phyloP scores from a whole-genome alignment of 1,284 basidiomycete genomes.

The Sanghuangporus weigelae region DNA sequence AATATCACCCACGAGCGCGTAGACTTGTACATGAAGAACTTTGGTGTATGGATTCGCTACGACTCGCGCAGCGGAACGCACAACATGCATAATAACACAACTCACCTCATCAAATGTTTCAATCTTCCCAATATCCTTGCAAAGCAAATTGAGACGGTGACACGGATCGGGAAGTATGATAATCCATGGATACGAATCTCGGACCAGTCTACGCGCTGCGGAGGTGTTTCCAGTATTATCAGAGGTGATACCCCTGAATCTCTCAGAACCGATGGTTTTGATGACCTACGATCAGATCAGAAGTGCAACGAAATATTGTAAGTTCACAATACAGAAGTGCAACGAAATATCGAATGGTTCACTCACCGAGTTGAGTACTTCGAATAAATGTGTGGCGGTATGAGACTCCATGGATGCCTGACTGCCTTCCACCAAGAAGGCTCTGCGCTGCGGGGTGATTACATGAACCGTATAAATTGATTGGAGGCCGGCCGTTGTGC shows the following conservation, averaged over 20 bases:
- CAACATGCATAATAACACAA: background rate
- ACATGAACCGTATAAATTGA: too few relatives aligned
- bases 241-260: background rate
- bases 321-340: background rate
- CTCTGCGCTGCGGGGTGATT: background rate
- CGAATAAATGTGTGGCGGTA: background rate
- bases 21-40: slow-evolving; percentile 99
- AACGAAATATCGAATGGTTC: too few relatives aligned
- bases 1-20: slow-evolving; percentile 89
- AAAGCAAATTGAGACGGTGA: background rate
- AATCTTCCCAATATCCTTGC: background rate
- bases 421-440: background rate
- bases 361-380: background rate
- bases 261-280: background rate
- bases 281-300: background rate
- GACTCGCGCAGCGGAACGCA: slow-evolving; percentile 74
- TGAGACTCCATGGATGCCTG: background rate
- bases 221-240: background rate
- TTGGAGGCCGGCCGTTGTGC: background rate
- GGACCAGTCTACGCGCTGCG: background rate
- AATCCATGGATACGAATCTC: background rate
- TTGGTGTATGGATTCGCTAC: slow-evolving; percentile 99
- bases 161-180: background rate
- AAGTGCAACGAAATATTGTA: background rate
- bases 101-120: background rate